Conservation (phyloP, 768 basidiomycete genomes). For the Epithele typhae region DNA sequence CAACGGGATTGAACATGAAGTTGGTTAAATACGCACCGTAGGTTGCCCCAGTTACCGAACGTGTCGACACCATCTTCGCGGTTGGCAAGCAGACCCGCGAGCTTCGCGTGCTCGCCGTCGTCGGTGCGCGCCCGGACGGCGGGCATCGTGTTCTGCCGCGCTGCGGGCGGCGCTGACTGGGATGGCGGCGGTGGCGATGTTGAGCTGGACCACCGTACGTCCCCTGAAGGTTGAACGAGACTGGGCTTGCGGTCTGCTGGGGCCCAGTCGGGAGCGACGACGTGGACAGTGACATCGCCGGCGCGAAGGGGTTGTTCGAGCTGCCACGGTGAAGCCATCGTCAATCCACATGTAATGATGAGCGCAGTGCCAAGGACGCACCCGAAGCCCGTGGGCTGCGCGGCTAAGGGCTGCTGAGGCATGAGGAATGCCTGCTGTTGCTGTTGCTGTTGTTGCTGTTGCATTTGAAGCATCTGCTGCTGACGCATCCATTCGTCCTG, state of each 20-base stretch:
- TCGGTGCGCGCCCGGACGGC: conserved; percentile 44
- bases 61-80: conserved; percentile 93
- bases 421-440: conserved; percentile 47
- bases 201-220: conserved; percentile 53
- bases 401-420: conserved; percentile 37
- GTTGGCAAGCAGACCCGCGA: conserved; percentile 82
- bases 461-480: conserved; percentile 48
- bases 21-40: conserved; percentile 45
- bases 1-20: conserved; percentile 4
- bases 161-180: conserved; percentile 31
- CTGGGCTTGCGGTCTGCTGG: conserved; percentile 32
- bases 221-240: conserved; percentile 63
- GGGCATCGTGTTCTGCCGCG: conserved; percentile 8
- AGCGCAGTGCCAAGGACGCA: conserved; percentile 27
- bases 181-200: conserved; percentile 38
- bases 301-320: conserved; percentile 95
- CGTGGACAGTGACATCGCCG: conserved; percentile 28
- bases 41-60: conserved; percentile 82
- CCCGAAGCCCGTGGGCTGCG: conserved; percentile 78
- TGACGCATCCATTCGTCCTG: conserved; percentile 58
- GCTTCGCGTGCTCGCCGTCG: conserved; percentile 63
- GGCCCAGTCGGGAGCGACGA: conserved; percentile 29
- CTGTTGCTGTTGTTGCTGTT: conserved; percentile 57
- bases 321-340: conserved; percentile 35
- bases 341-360: background rate